Evolutionary conservation across 331 rosid species (phyloP).

Genomic region (Acacia concinna): DNA sequence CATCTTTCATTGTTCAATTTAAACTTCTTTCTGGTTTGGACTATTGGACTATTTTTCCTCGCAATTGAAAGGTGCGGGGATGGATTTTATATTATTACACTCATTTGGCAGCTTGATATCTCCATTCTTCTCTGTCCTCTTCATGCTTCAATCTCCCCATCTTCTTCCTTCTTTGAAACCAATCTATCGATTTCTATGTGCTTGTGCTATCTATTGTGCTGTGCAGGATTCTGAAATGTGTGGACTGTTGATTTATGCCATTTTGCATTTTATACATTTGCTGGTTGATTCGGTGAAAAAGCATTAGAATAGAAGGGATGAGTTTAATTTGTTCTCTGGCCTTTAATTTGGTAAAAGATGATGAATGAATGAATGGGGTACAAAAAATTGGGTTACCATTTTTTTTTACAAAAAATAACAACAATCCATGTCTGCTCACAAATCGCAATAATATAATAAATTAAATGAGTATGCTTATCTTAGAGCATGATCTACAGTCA

Average conservation of each 20-base stretch:
- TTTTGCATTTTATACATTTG: background rate
- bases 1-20: conserved; percentile 4
- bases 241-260: background rate
- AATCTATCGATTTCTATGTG: background rate
- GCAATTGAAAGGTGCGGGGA: background rate
- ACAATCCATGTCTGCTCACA: background rate
- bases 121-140: background rate
- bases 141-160: background rate
- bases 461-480: background rate
- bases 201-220: background rate
- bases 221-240: background rate
- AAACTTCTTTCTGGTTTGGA: background rate
- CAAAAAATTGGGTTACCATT: background rate
- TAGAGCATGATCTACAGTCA: background rate
- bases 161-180: background rate
- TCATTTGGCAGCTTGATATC: background rate
- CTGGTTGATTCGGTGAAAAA: background rate
- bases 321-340: background rate
- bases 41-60: background rate
- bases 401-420: background rate
- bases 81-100: background rate
- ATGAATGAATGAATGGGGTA: background rate
- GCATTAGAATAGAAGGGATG: background rate
- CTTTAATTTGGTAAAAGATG: background rate
- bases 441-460: background rate